These are phyloP conservation scores for Starmerella potacharoeniae DNA, from an alignment of 805 yeast genomes.

Conservation along the genomic window DNA sequence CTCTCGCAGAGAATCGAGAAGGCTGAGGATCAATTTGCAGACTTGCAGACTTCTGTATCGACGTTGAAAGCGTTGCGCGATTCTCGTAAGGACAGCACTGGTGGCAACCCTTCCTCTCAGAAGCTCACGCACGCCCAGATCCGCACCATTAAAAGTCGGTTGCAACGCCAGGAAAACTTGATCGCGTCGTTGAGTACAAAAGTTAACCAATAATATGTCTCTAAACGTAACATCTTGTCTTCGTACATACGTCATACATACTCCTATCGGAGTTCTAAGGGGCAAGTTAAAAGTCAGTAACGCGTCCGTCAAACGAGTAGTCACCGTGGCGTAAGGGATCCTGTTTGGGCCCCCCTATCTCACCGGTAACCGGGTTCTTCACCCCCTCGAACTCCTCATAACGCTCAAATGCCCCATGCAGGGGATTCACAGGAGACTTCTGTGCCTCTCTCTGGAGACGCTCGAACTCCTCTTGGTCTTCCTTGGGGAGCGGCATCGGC, in stretches of 20 bases:
- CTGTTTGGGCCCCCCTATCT: constrained; percentile 93
- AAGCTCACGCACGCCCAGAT: background rate
- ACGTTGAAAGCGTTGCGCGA: background rate
- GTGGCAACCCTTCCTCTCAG: background rate
- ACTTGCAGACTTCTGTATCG: background rate
- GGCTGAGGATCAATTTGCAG: constrained; percentile 12
- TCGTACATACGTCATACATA: background rate
- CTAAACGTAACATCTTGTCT: background rate
- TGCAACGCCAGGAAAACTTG: constrained; percentile 11
- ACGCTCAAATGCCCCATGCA: constrained; percentile 49
- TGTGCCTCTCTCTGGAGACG: constrained; percentile 66
- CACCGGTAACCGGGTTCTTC: constrained; percentile 85
- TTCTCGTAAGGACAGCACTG: background rate
- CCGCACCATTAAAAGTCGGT: background rate
- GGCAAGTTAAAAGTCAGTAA: constrained; percentile 64
- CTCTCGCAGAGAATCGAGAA: constrained; percentile 27
- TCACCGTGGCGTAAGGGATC: constrained; percentile 88
- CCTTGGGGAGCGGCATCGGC: constrained; percentile 68
- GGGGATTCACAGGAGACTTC: constrained; percentile 40
- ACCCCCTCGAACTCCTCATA: constrained; percentile 95
- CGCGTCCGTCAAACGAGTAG: constrained; percentile 92
- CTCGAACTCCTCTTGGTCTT: constrained; percentile 88
- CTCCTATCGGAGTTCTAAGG: background rate
- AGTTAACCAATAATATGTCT: background rate
- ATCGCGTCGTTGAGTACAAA: constrained; percentile 4